A percentile compares a stretch with the other conserved stretches of the same genome.
These are phyloP conservation scores for Cordia subcordata DNA, from an alignment of 257 asterid species.

Conservation along the genomic window DNA sequence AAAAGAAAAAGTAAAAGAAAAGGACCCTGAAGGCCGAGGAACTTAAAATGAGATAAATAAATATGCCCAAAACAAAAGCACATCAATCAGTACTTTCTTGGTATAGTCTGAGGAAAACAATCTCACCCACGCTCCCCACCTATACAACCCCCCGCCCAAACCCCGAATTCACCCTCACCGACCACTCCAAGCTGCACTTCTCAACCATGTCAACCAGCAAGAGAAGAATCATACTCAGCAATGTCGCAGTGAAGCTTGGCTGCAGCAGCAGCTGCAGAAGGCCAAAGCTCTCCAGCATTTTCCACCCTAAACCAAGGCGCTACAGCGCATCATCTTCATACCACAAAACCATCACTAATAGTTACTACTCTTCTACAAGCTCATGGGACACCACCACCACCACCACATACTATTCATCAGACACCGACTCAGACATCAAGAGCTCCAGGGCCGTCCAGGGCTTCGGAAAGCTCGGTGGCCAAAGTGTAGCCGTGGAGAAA, in stretches of 20 bases:
- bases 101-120: background rate
- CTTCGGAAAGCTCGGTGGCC: constrained; percentile 56
- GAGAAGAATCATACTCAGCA: constrained; percentile 37
- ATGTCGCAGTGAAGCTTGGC: constrained; percentile 44
- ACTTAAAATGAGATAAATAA: background rate
- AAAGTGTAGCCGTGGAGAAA: constrained; percentile 82
- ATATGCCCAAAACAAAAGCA: too few species aligned
- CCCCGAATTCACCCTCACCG: constrained; percentile 5
- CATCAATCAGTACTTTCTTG: background rate
- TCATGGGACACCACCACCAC: constrained; percentile 52
- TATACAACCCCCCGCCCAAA: constrained; percentile 24
- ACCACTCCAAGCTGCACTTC: background rate
- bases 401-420: constrained; percentile 30
- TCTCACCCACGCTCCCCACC: background rate
- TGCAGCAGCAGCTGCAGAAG: constrained; percentile 63
- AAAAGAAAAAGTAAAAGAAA: background rate
- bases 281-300: constrained; percentile 48
- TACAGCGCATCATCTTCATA: constrained; percentile 5
- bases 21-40: background rate
- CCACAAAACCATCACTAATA: constrained; percentile 8
- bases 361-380: constrained; percentile 43
- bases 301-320: constrained; percentile 47
- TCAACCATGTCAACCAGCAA: constrained; percentile 40
- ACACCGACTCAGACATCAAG: constrained; percentile 34
- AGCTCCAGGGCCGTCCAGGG: constrained; percentile 62